Percentiles rank a stretch among this genome's conserved stretches.
phyloP scores from a whole-genome alignment of 306 rosid genomes.

The Vicia sativa region DNA sequence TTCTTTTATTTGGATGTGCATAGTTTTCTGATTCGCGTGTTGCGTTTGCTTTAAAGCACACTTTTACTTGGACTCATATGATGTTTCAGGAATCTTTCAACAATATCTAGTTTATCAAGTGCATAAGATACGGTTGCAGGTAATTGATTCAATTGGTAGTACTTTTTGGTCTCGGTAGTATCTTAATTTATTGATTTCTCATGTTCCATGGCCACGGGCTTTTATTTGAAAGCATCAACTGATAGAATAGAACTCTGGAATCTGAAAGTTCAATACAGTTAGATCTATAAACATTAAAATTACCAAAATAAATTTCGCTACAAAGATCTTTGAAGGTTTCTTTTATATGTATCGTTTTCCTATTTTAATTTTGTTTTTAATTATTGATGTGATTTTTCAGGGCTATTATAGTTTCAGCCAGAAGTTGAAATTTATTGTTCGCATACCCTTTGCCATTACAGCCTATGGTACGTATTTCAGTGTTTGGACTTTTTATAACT shows the following conservation, averaged over 20 bases:
- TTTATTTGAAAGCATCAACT: conserved; percentile 14
- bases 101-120: conserved; percentile 96
- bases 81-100: conserved; percentile 82
- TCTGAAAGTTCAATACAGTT: conserved; percentile 11
- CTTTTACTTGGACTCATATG: conserved; percentile 27
- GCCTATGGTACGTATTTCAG: conserved; percentile 74
- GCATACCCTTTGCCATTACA: conserved; percentile 87
- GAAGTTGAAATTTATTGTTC: conserved; percentile 94
- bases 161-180: conserved; percentile 2
- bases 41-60: background rate
- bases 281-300: conserved; percentile 21
- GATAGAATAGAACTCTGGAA: background rate
- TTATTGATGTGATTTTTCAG: conserved; percentile 45
- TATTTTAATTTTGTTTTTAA: conserved; percentile 22
- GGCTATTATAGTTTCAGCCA: conserved; percentile 99
- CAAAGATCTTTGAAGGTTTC: conserved; percentile 18
- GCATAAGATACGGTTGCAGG: conserved; percentile 97
- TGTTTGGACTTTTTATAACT: conserved; percentile 31
- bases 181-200: conserved; percentile 26
- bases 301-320: background rate
- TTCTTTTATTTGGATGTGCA: conserved; percentile 18
- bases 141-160: conserved; percentile 32
- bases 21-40: conserved; percentile 20
- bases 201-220: no score
- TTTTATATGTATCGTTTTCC: conserved; percentile 24